Conservation (phyloP, 2,329 filamentous ascomycete species). For the Plenodomus tracheiphilus region DNA sequence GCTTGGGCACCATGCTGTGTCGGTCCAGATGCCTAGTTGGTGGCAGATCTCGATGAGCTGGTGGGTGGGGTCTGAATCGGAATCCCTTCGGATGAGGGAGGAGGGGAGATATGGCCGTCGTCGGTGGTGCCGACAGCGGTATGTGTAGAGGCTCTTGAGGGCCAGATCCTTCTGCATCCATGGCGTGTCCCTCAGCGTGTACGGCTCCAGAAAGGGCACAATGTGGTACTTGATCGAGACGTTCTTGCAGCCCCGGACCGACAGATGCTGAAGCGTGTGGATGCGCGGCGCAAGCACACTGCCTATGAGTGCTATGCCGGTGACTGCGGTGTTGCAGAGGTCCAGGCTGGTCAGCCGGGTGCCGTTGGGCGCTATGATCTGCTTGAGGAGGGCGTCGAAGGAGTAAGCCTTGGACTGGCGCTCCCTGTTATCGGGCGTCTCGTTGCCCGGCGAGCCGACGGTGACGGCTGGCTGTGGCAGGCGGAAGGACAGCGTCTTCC, state of each 20-base stretch:
- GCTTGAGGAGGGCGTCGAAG: conserved; percentile 60
- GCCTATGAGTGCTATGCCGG: conserved; percentile 59
- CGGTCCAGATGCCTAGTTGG: conserved; percentile 62
- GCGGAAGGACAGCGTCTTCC: conserved; percentile 63
- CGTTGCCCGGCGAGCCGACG: conserved; percentile 44
- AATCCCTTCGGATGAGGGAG: conserved; percentile 59
- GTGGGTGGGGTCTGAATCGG: conserved; percentile 63
- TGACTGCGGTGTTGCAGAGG: conserved; percentile 64
- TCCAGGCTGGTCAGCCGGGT: conserved; percentile 60
- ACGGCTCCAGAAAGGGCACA: conserved; percentile 57
- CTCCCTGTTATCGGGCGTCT: conserved; percentile 45
- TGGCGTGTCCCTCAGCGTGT: conserved; percentile 46
- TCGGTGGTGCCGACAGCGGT: conserved; percentile 65
- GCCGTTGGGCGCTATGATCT: conserved; percentile 60
- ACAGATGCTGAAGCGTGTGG: conserved; percentile 61
- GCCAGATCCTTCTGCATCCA: conserved; percentile 54
- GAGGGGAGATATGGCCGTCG: conserved; percentile 62
- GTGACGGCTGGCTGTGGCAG: conserved; percentile 48
- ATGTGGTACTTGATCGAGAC: conserved; percentile 68
- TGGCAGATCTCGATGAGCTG: conserved; percentile 63
- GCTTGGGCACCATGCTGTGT: conserved; percentile 64
- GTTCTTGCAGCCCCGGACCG: conserved; percentile 65
- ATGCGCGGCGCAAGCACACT: conserved; percentile 59
- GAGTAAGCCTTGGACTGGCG: conserved; percentile 62
- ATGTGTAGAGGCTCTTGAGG: conserved; percentile 63